Base-by-base conservation (phyloP, 2,329 filamentous ascomycete species). In the Thielaviopsis ethacetica region DNA sequence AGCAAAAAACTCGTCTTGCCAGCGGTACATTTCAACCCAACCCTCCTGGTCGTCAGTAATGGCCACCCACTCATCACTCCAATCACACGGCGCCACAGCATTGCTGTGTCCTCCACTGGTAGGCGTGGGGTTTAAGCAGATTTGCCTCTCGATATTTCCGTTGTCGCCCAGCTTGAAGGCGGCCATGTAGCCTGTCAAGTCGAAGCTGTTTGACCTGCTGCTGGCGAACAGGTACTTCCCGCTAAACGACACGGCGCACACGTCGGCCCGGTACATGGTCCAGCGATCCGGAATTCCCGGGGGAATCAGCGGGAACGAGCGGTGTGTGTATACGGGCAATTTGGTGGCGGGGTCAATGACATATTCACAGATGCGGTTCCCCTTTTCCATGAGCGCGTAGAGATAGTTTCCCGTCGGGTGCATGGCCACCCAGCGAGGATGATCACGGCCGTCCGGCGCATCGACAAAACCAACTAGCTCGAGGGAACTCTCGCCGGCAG, bases 31-130 rank as follows among this genome's bases (percentile, higher is more conserved):
- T 73, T 95, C 89, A 21, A 95, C 72, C 73, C 86, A 91, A 5
- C 89, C 89, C 64, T 90, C 82, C 73, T 94, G 86, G 67, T 95
- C 89, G 66, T 95, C 89, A 7, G 87, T 93, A 65, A 95, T 77
- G 19, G 89, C 89, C n/a, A 95, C 66, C 86, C 87, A 95, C 71
- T 94, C 88, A 66, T 94, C 88, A 62, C 76, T 86, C 81, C 86
- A 94, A 61, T 86, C 84, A 67, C 86, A 89, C 0, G 88, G 88
- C 60, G 81, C 80, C n/a, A 94, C 86, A 0, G 89, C 89, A 67
- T 95, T 95, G 62, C 85, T 90, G 71, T 95, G 89, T 0, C 89
- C 89, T 53, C 89, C 89, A 67, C 86, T 91, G 2, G 88, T 94
- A 1, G 88, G 86, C 2, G 89, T 95, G 0, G 89, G 88, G 67